phyloP scores from a whole-genome alignment of 306 rosid genomes.

The Phaseolus lunatus region DNA sequence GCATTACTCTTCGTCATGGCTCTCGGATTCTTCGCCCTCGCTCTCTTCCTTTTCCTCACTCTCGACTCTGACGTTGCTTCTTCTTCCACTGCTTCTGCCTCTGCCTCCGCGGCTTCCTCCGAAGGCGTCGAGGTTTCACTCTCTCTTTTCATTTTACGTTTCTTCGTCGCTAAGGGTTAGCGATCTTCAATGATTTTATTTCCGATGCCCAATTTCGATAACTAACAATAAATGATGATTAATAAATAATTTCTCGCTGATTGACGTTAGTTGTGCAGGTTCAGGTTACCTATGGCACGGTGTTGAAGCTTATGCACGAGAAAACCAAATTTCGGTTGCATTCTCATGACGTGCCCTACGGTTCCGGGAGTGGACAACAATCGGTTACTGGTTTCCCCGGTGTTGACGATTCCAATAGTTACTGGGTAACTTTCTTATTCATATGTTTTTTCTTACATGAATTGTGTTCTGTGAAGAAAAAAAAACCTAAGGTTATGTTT shows the following conservation, averaged over 20 bases:
- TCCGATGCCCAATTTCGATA: neutral
- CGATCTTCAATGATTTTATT: neutral
- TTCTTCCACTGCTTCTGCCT: constrained; percentile 63
- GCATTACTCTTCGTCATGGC: constrained; percentile 83
- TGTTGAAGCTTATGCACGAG: constrained; percentile 94
- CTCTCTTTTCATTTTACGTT: neutral
- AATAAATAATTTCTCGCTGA: neutral
- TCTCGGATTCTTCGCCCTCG: constrained; percentile 74
- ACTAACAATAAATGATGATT: neutral
- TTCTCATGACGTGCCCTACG: constrained; percentile 97
- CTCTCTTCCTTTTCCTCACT: constrained; percentile 74
- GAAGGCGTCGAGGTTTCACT: constrained; percentile 87
- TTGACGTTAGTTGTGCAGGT: constrained; percentile 33
- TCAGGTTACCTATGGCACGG: constrained; percentile 86
- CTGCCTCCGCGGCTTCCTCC: constrained; percentile 58
- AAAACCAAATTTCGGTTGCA: constrained; percentile 87
- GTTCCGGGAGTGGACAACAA: constrained; percentile 99
- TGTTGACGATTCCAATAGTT: constrained; percentile 93
- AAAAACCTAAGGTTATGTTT: neutral
- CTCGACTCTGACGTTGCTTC: constrained; percentile 72
- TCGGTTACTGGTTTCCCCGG: constrained; percentile 90
- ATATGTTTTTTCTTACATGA: neutral
- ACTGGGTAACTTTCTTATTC: constrained; percentile 69
- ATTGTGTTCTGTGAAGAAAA: neutral
- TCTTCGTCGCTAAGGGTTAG: neutral